phyloP scores from a whole-genome alignment of 805 yeast species.

The Starmerella roubikii region DNA sequence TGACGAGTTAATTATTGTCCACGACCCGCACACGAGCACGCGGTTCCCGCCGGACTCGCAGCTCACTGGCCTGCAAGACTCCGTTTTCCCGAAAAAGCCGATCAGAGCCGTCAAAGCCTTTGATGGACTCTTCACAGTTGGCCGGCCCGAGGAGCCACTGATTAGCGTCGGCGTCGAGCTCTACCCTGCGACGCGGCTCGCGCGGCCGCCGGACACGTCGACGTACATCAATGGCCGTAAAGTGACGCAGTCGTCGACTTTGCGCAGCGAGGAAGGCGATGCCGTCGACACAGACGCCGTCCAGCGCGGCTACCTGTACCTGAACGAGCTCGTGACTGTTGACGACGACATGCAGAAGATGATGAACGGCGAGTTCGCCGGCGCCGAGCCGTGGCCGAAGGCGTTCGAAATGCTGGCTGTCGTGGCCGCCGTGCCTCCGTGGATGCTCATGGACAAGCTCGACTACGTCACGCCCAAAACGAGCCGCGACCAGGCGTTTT shows the following conservation, averaged over 20 bases:
- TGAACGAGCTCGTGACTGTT: constrained; percentile 9
- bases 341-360: constrained; percentile 8
- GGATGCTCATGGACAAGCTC: constrained; percentile 10
- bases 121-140: constrained; percentile 14
- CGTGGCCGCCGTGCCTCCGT: constrained; percentile 13
- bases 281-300: constrained; percentile 2
- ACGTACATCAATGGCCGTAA: constrained; percentile 2
- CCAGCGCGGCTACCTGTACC: constrained; percentile 11
- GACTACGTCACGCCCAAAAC: constrained; percentile 7
- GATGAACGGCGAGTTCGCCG: constrained; percentile 16
- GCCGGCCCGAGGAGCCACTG: constrained; percentile 11
- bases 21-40: too few species aligned
- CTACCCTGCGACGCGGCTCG: constrained; percentile 10
- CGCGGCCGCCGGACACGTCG: constrained; percentile 1
- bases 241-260: constrained; percentile 6
- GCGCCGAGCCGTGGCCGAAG: constrained; percentile 10
- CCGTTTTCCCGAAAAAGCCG: not conserved
- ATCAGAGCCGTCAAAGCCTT: constrained; percentile 7
- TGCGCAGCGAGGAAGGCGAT: constrained; percentile 9
- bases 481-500: constrained; percentile 1
- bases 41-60: not conserved
- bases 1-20: not conserved
- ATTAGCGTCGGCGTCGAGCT: constrained; percentile 2
- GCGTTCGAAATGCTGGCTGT: constrained; percentile 17
- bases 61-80: not conserved